Percentiles rank a stretch among this genome's conserved stretches.
Evolutionary conservation across 148 eudicot genomes (phyloP).

Genomic region (Rhododendron vialii): DNA sequence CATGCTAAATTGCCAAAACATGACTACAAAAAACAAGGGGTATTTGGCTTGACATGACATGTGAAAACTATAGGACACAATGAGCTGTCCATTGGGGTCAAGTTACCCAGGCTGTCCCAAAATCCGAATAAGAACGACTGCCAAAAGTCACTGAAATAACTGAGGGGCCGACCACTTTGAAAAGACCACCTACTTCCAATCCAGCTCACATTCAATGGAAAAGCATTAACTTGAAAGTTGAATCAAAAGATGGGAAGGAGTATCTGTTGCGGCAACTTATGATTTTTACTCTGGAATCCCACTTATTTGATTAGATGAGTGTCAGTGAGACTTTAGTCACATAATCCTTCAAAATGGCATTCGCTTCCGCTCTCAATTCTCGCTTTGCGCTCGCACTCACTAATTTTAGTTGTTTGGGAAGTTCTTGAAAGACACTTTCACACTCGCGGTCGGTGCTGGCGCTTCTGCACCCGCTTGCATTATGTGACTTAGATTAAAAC

Average conservation of each 20-base stretch:
- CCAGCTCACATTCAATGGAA: neutral
- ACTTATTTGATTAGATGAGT: too few relatives aligned
- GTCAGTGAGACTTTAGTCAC: too few relatives aligned
- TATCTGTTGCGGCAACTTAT: neutral
- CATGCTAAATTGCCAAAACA: neutral
- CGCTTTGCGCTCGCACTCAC: too few relatives aligned
- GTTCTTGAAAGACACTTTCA: too few relatives aligned
- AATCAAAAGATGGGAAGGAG: neutral
- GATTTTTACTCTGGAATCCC: neutral
- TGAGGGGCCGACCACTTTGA: neutral
- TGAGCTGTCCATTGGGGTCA: constrained; percentile 1
- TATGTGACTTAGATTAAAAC: too few relatives aligned
- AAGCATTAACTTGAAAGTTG: neutral
- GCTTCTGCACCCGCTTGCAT: too few relatives aligned
- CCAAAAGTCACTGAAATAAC: neutral
- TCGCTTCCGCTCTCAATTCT: too few relatives aligned
- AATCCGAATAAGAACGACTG: neutral
- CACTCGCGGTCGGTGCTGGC: too few relatives aligned
- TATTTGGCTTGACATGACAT: neutral
- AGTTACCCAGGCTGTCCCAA: neutral
- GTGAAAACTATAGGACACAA: neutral
- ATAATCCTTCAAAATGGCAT: too few relatives aligned
- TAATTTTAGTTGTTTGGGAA: too few relatives aligned
- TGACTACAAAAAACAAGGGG: neutral
- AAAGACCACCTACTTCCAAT: neutral